These are phyloP conservation scores for Teratosphaeriaceae sp. DNA, from an alignment of 2,329 filamentous ascomycete species.

Conservation along the genomic window DNA sequence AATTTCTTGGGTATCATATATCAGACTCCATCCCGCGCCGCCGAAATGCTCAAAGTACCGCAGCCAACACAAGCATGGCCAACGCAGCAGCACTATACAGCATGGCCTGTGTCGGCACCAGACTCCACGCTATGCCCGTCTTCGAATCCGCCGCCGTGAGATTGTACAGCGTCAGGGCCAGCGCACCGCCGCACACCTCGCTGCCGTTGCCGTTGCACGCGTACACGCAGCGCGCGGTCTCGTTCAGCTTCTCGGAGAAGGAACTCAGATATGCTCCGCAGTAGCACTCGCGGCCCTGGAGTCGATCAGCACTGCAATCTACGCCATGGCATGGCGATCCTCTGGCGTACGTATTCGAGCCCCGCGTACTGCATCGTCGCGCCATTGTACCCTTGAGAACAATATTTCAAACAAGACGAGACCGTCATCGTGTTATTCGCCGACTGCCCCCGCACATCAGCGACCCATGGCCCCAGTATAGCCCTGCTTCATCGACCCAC, in stretches of 20 bases:
- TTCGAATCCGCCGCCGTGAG: slow-evolving; percentile 18
- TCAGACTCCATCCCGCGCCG: neutral
- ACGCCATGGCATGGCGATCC: neutral
- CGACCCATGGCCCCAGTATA: neutral
- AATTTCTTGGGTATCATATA: neutral
- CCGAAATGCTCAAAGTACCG: slow-evolving; percentile 2
- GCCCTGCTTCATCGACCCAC: slow-evolving; percentile 2
- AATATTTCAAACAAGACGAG: slow-evolving; percentile 46
- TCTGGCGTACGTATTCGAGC: slow-evolving; percentile 44
- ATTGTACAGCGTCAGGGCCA: slow-evolving; percentile 31
- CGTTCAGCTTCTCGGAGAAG: slow-evolving; percentile 42
- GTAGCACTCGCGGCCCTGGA: slow-evolving; percentile 50
- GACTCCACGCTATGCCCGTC: slow-evolving; percentile 14
- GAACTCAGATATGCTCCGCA: slow-evolving; percentile 47
- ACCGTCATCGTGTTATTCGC: slow-evolving; percentile 46
- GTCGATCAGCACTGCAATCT: neutral
- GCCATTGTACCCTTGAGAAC: slow-evolving; percentile 30
- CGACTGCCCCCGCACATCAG: slow-evolving; percentile 11
- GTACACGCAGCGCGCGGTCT: slow-evolving; percentile 42
- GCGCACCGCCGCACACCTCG: slow-evolving; percentile 48
- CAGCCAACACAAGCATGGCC: slow-evolving; percentile 7
- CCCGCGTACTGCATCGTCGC: slow-evolving; percentile 42
- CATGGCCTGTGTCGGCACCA: slow-evolving; percentile 9
- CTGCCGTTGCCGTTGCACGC: slow-evolving; percentile 49
- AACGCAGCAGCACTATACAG: slow-evolving; percentile 15